phyloP scores from a whole-genome alignment of 257 asterid species.

The Solanum commersonii region DNA sequence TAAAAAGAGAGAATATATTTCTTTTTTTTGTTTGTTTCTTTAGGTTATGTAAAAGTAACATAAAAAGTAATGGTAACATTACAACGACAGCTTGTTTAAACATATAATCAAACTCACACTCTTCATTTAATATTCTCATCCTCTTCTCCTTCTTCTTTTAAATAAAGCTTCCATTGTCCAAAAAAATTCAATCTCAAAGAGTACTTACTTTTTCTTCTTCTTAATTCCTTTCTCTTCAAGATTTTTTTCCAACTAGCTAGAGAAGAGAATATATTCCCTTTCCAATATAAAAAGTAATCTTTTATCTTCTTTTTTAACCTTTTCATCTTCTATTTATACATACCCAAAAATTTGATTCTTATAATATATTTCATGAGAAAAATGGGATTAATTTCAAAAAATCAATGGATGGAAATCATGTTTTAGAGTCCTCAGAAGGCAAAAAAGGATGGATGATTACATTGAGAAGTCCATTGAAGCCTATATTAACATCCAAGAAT shows the following conservation, averaged over 20 bases:
- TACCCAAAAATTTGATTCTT: neutral
- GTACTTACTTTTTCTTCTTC: neutral
- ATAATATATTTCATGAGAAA: neutral
- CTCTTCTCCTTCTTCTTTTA: neutral
- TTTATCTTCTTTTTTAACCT: neutral
- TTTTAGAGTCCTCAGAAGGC: conserved; percentile 6
- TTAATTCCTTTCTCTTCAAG: conserved; percentile 3
- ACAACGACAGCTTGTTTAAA: conserved; percentile 4
- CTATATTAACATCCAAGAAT: conserved; percentile 4
- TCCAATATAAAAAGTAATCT: neutral
- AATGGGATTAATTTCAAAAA: neutral
- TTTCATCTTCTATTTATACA: neutral
- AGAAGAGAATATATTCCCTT: conserved; percentile 10
- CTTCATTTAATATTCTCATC: neutral
- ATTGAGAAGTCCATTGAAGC: conserved; percentile 20
- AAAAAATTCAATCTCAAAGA: neutral
- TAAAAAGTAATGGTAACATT: neutral
- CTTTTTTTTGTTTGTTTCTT: neutral
- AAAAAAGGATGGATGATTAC: conserved; percentile 22
- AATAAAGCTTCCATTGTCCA: neutral
- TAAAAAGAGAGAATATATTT: neutral
- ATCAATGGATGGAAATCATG: conserved; percentile 5
- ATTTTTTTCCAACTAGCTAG: neutral
- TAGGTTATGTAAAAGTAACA: neutral
- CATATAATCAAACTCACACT: neutral